Evolutionary conservation across 2,329 filamentous ascomycete genomes (phyloP), one percentile per base, ranked within the genome.

Genomic region (Epichloe uncinata): DNA sequence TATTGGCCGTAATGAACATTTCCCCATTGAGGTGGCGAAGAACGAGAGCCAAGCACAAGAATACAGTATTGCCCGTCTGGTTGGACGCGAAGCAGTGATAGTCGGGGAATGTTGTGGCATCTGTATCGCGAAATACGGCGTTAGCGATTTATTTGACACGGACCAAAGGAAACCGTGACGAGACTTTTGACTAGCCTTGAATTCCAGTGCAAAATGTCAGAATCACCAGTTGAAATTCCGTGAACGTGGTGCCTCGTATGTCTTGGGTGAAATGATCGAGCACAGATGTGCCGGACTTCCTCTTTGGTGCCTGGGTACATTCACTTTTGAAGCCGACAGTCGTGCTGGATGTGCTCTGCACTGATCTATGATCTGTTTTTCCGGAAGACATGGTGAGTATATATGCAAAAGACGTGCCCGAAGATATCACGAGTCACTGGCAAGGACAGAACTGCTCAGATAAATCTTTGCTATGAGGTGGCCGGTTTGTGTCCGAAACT

Each of bases 31-130:
- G 61, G 36, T 71, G 59, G 7, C 75, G 73, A 33, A 74, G 56
- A 35, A 75, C 64, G 50, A 80, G 66, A 33, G 75, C 77, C 11
- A 75, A 58, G 51, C 71, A 65, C 7, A 82, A 68, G 56, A 83
- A 75, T 45, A 82, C 73, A 2, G 78, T 81, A 63, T 82, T 83
- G 52, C 79, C 79, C 0, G 79, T 83, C 58, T 83, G 78, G 61
- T 82, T 82, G 33, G 77, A 81, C 13, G 76, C 75, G 61, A 82
- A 81, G 59, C 76, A 80, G 62, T 74, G 72, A 61, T 77, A 82
- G 58, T 80, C 76, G 20, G 75, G 75, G 58, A 79, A 82, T 2
- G 77, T 73, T 18, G 76, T 72, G 45, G 77, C 77, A 63, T 82
- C 77, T 71, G 34, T 1, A 15, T 35, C 13, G 38, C 40, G 11